Evolutionary conservation across 2,329 filamentous ascomycete genomes (phyloP), one percentile per base, ranked within the genome.

Genomic region (Bimuria novae-zelandiae): DNA sequence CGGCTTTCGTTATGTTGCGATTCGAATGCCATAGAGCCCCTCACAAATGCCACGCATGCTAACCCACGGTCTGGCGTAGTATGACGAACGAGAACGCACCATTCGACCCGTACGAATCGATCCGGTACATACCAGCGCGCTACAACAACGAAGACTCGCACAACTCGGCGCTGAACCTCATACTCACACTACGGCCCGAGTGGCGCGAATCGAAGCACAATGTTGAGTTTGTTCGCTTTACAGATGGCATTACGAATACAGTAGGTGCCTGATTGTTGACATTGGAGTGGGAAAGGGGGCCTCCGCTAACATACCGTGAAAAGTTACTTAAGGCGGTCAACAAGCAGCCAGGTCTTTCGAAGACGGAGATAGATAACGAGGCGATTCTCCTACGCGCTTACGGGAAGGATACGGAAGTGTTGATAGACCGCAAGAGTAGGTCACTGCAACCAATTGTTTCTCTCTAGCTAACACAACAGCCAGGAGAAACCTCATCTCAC

Each of bases 211-310:
- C 83, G 30, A 85, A 87, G 60, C 89, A 89, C 52, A 84, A 87
- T 37, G 82, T 99, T 65, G 87, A 94, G 68, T 90, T 97, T 70
- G 82, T 91, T 62, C 88, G 89, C 60, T 99, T 97, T 79, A 99
- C 92, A 33, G 94, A 99, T 69, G 94, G 94, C 70, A 99, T 97
- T 77, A 99, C 94, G 62, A 99, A 99, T 77, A 97, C 92, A 60
- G 83, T 85, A 76, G 62, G 82, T 80, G 49, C 41, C n/a, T 21
- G 27, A 7, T 6, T 17, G 17, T n/a, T n/a, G 10, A 21, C 12
- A 19, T 7, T 6, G 25, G 16, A 1, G 10, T 8, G 27, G 6
- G 30, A 17, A 42, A 19, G 17, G 41, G 23, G 32, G 23, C 17
- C 39, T 29, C 36, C 12, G 44, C 59, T 64, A 36, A 64, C 35